Percentiles rank a stretch among this genome's conserved stretches.
phyloP scores from a whole-genome alignment of 257 asterid species.

The Parsonsia alboflavescens region DNA sequence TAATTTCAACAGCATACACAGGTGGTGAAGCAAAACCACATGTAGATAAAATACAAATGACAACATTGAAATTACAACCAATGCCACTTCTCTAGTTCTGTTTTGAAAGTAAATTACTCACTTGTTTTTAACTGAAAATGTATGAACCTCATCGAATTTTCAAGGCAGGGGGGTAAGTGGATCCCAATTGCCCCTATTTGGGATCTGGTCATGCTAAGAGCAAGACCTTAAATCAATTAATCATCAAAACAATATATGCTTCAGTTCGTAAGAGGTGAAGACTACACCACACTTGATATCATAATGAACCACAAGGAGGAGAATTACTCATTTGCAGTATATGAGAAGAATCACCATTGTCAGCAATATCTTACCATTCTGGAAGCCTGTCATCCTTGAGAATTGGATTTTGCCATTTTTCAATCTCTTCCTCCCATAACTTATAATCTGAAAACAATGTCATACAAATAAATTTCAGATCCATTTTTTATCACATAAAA shows the following conservation, averaged over 20 bases:
- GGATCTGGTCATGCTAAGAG: not conserved
- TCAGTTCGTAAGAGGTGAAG: too few species aligned
- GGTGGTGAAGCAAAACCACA: too few species aligned
- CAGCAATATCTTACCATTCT: slow-evolving; percentile 64
- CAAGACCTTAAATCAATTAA: not conserved
- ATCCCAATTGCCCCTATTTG: not conserved
- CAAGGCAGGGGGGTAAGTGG: not conserved
- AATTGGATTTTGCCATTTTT: slow-evolving; percentile 94
- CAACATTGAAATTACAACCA: not conserved
- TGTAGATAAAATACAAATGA: too few species aligned
- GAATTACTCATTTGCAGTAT: not conserved
- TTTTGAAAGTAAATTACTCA: not conserved
- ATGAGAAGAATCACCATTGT: not conserved
- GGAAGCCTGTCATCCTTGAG: slow-evolving; percentile 79
- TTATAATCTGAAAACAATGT: slow-evolving; percentile 56
- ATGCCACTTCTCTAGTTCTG: not conserved
- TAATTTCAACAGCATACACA: too few species aligned
- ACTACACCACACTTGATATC: not conserved
- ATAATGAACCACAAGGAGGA: not conserved
- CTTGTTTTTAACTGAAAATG: not conserved
- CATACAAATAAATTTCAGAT: not conserved
- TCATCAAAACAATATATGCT: not conserved
- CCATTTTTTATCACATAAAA: not conserved
- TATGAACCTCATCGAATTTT: too few species aligned
- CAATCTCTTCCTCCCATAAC: slow-evolving; percentile 98